phyloP scores from a whole-genome alignment of 2,329 filamentous ascomycete species.

The Teratosphaeria viscida region DNA sequence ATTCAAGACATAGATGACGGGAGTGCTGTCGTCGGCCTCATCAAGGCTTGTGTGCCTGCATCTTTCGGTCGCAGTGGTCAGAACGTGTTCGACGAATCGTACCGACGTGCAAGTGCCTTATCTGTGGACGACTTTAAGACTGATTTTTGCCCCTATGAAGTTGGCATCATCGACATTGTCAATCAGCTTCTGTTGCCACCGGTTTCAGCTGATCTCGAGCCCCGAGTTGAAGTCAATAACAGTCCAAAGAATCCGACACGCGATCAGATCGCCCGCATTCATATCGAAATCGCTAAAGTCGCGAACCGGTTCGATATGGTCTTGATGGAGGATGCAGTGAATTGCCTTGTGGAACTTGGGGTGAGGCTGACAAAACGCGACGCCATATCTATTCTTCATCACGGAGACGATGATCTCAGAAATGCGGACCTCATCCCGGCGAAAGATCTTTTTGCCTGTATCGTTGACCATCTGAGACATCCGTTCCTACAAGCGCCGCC shows the following conservation, averaged over 20 bases:
- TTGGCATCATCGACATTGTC: conserved; percentile 43
- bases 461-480: not conserved
- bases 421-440: not conserved
- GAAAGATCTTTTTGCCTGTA: not conserved
- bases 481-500: not conserved
- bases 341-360: not conserved
- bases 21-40: conserved; percentile 1
- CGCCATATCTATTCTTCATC: not conserved
- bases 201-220: not conserved
- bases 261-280: not conserved
- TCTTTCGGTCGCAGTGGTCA: conserved; percentile 38
- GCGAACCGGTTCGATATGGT: not conserved
- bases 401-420: not conserved
- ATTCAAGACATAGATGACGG: not conserved
- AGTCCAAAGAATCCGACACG: not conserved
- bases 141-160: conserved; percentile 42
- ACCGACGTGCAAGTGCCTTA: conserved; percentile 45
- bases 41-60: conserved; percentile 30
- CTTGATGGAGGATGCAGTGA: not conserved
- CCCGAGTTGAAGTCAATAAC: not conserved
- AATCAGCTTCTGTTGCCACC: conserved; percentile 28
- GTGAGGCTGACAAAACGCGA: not conserved
- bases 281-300: not conserved
- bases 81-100: conserved; percentile 42
- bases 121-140: conserved; percentile 34